Base-by-base conservation (phyloP, 208 protist genomes). In the Phytomonas francai region DNA sequence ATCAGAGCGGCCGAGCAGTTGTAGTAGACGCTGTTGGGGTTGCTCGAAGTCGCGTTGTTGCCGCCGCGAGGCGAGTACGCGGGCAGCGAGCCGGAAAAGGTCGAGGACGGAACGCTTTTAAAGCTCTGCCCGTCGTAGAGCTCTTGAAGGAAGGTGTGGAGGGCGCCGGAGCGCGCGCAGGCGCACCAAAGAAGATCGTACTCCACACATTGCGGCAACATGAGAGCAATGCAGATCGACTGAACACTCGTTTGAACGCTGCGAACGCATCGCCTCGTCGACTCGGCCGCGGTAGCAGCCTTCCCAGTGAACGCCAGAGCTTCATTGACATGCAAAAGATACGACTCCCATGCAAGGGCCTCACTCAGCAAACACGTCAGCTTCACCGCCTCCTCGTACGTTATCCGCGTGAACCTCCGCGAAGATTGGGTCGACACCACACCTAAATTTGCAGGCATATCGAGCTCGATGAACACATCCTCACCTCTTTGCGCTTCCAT, bases 161-260 rank as follows among this genome's bases (percentile, higher is more conserved):
- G 68, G 19, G 71, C 54, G 28, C 80, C 76, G 8, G 73, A 65
- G 29, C 79, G 71, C 14, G 75, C 68, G 11, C 62, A 70, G 0
- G 78, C 77, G 54, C 83, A 64, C 79, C 84, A 89, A 11, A 89
- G 63, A 11, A 74, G 57, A 68, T 81, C 84, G 71, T 85, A 89
- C 65, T 89, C 77, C 45, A 83, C 70, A 32, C 70, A 77, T 54
- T 89, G 85, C 32, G 77, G 76, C 67, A 89, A 42, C 78, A 86
- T 84, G 39, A 89, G 51, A 1, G 84, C 80, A 16, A 89, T 57
- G 58, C 73, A 79, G 65, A 80, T 70, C 5, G 74, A 45, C 45
- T 75, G 34, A 25, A 65, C 70, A 36, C 16, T n/a, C 31, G 45
- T 54, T 57, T 14, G 6, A 7, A 33, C 36, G 2, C 54, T 33